phyloP scores from a whole-genome alignment of 2,329 filamentous ascomycete species.

The Dendrostoma leiphaemia region DNA sequence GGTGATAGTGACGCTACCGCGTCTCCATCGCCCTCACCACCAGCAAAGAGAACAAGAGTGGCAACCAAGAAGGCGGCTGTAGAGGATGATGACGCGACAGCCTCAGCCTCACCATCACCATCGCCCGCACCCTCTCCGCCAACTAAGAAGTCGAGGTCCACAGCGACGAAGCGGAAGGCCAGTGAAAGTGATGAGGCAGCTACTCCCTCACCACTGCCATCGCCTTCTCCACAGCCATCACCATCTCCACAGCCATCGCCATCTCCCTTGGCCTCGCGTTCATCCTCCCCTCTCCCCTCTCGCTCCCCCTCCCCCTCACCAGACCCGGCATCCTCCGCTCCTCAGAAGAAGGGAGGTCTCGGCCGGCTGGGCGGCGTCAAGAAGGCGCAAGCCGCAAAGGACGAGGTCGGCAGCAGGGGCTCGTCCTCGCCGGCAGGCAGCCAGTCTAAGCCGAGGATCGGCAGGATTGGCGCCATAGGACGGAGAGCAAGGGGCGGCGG shows the following conservation, averaged over 20 bases:
- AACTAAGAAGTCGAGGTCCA: background rate
- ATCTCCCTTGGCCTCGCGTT: background rate
- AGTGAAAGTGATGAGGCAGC: background rate
- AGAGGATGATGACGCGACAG: background rate
- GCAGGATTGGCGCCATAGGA: constrained; percentile 1
- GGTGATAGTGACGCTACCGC: background rate
- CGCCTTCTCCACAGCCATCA: constrained; percentile 6
- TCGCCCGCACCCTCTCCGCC: background rate
- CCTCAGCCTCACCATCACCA: constrained; percentile 3
- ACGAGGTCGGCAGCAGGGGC: background rate
- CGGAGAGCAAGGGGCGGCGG: background rate
- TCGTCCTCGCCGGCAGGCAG: background rate
- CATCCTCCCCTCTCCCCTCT: constrained; percentile 4
- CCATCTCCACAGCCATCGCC: constrained; percentile 5
- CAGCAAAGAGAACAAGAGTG: constrained; percentile 39
- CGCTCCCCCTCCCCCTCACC: constrained; percentile 11
- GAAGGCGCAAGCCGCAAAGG: background rate
- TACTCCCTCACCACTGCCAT: background rate
- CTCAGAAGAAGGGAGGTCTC: constrained; percentile 1
- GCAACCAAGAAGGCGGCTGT: background rate
- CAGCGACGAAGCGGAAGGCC: background rate
- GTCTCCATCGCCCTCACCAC: background rate
- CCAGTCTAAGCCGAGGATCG: background rate
- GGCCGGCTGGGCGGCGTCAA: constrained; percentile 8
- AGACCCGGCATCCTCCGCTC: background rate